Evolutionary conservation across 495 filamentous ascomycete genomes (phyloP).

Genomic region (Aspergillus biplanus): DNA sequence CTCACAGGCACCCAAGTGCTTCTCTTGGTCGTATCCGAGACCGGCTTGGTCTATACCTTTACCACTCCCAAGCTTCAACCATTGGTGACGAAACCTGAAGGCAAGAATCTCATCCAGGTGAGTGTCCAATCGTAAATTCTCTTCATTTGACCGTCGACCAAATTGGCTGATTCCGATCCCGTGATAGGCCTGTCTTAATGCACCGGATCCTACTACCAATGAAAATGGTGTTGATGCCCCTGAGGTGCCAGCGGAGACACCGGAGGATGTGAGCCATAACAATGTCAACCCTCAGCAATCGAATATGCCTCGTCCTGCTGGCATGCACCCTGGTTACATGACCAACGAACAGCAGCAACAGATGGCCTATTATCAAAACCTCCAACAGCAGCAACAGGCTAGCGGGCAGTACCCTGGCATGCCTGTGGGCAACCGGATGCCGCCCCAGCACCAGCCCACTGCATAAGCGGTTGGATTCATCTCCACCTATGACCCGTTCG

Average conservation of each 20-base stretch:
- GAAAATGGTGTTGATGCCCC: constrained; percentile 85
- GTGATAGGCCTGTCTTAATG: constrained; percentile 88
- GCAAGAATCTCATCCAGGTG: constrained; percentile 99
- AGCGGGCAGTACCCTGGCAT: constrained; percentile 59
- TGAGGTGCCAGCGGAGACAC: constrained; percentile 59
- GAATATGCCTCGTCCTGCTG: constrained; percentile 53
- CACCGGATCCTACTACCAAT: constrained; percentile 87
- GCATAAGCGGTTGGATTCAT: constrained; percentile 58
- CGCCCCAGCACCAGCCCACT: constrained; percentile 56
- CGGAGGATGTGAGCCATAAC: constrained; percentile 58
- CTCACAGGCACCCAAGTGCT: constrained; percentile 98
- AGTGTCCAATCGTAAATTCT: constrained; percentile 14
- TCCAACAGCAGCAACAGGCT: constrained; percentile 60
- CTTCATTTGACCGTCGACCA: background rate
- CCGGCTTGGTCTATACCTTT: constrained; percentile 98
- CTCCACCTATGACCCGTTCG: constrained; percentile 18
- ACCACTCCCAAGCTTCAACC: constrained; percentile 99
- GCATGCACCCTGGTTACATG: constrained; percentile 57
- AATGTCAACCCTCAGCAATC: constrained; percentile 56
- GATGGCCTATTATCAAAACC: constrained; percentile 61
- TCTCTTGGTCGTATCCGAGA: constrained; percentile 96
- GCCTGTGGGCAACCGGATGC: constrained; percentile 59
- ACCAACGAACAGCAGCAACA: constrained; percentile 61
- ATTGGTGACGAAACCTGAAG: constrained; percentile 97
- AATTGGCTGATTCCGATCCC: constrained; percentile 9